These are phyloP conservation scores for Fagopyrum homotropicum DNA, from an alignment of 148 eudicot genomes.

Conservation along the genomic window DNA sequence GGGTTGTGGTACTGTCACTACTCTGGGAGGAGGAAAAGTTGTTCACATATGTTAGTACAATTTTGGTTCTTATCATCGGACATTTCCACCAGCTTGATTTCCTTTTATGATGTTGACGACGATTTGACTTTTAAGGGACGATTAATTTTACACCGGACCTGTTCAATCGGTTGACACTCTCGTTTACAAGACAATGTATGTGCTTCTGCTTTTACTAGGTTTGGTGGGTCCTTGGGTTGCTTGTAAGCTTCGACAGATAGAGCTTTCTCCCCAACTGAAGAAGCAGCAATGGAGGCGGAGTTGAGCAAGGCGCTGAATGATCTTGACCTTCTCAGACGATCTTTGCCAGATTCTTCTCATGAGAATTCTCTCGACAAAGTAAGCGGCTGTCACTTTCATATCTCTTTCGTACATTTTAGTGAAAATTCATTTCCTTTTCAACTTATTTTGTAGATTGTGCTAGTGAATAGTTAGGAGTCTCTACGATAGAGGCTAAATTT, in stretches of 20 bases:
- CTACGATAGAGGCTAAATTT: not conserved
- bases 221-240: no score
- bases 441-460: not conserved
- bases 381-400: not conserved
- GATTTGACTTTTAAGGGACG: no score
- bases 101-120: no score
- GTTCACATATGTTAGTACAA: no score
- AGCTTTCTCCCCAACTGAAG: constrained; percentile 4
- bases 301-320: constrained; percentile 39
- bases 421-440: constrained; percentile 1
- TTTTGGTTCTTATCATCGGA: no score
- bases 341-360: constrained; percentile 44
- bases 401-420: not conserved
- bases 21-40: no score
- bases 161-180: no score
- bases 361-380: constrained; percentile 50
- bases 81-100: no score
- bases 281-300: constrained; percentile 53
- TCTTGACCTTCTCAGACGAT: constrained; percentile 44
- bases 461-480: not conserved
- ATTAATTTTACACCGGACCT: no score
- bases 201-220: no score
- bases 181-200: no score
- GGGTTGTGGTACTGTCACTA: no score
- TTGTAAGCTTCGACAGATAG: constrained; percentile 2